A percentile compares a stretch with the other conserved stretches of the same genome.
These are phyloP conservation scores for Penicillium sp. DNA, from an alignment of 2,329 filamentous ascomycete genomes.

Conservation along the genomic window DNA sequence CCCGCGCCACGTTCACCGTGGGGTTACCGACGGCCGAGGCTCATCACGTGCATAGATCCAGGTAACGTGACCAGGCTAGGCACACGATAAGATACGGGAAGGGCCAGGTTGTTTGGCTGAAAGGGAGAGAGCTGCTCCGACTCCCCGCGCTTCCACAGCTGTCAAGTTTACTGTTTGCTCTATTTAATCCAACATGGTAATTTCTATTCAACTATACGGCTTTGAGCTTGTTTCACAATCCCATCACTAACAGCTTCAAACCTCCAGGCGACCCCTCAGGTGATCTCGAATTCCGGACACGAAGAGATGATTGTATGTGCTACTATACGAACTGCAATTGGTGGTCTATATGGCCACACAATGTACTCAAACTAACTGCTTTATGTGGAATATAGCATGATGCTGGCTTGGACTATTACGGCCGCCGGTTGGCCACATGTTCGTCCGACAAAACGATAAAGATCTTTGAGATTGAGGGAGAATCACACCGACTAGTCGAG, in stretches of 20 bases:
- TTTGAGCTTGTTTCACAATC: not conserved
- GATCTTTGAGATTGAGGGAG: conserved; percentile 96
- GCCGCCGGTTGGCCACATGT: conserved; percentile 91
- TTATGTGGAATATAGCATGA: conserved; percentile 66
- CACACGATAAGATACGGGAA: conserved; percentile 27
- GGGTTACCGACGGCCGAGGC: conserved; percentile 24
- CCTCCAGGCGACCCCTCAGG: conserved; percentile 62
- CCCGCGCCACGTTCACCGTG: conserved; percentile 11
- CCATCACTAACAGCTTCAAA: conserved; percentile 15
- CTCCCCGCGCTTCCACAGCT: conserved; percentile 14
- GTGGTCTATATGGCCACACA: not conserved
- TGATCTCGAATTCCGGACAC: conserved; percentile 83
- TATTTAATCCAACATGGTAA: conserved; percentile 25
- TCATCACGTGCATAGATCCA: conserved; percentile 14
- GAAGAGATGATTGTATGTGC: conserved; percentile 98
- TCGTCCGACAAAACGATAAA: conserved; percentile 98
- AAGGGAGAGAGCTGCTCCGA: conserved; percentile 11
- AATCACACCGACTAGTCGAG: conserved; percentile 83
- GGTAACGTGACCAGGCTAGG: conserved; percentile 19
- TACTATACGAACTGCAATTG: conserved; percentile 12
- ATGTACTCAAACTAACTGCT: conserved; percentile 7
- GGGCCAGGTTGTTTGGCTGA: conserved; percentile 28
- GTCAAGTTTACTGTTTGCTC: conserved; percentile 7
- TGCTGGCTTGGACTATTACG: conserved; percentile 98
- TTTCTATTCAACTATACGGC: not conserved